Evolutionary conservation across 345 rosid species (phyloP).

Genomic region (Pugionium dolabratum): DNA sequence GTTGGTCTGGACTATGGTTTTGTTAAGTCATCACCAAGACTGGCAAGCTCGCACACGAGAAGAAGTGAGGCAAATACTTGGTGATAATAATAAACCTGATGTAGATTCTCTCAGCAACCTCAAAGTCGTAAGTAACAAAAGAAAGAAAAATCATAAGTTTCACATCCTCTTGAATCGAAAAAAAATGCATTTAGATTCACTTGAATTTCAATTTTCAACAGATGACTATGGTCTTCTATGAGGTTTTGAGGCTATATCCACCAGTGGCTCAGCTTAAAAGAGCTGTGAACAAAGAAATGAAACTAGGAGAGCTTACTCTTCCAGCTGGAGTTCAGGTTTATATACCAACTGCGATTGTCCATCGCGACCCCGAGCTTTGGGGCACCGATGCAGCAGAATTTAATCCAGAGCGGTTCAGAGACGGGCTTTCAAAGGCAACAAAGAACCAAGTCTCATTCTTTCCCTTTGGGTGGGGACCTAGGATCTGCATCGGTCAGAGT

Average conservation of each 20-base stretch:
- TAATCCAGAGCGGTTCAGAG: slow-evolving; percentile 63
- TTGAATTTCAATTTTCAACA: slow-evolving; percentile 13
- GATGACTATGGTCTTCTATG: slow-evolving; percentile 62
- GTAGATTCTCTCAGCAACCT: slow-evolving; percentile 39
- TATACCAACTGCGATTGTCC: slow-evolving; percentile 51
- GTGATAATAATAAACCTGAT: slow-evolving; percentile 33
- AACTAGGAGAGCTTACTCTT: slow-evolving; percentile 52
- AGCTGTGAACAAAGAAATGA: slow-evolving; percentile 48
- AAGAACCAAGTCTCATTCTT: slow-evolving; percentile 56
- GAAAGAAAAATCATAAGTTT: neutral
- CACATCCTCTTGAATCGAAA: neutral
- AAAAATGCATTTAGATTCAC: neutral
- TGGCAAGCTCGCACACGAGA: slow-evolving; percentile 46
- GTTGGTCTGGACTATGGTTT: slow-evolving; percentile 42
- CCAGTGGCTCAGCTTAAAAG: slow-evolving; percentile 46
- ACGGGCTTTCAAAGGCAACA: slow-evolving; percentile 63
- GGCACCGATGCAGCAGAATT: slow-evolving; percentile 66
- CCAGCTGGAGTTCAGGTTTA: slow-evolving; percentile 52
- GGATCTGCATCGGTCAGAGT: slow-evolving; percentile 70
- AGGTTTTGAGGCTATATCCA: slow-evolving; percentile 66
- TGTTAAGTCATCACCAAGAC: slow-evolving; percentile 39
- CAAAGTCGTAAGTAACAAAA: slow-evolving; percentile 36
- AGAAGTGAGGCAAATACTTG: slow-evolving; percentile 39
- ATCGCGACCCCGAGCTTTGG: slow-evolving; percentile 58
- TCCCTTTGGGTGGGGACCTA: slow-evolving; percentile 64